Evolutionary conservation across 2,329 filamentous ascomycete genomes (phyloP), one percentile per base, ranked within the genome.

Genomic region (Fusarium heterosporum): DNA sequence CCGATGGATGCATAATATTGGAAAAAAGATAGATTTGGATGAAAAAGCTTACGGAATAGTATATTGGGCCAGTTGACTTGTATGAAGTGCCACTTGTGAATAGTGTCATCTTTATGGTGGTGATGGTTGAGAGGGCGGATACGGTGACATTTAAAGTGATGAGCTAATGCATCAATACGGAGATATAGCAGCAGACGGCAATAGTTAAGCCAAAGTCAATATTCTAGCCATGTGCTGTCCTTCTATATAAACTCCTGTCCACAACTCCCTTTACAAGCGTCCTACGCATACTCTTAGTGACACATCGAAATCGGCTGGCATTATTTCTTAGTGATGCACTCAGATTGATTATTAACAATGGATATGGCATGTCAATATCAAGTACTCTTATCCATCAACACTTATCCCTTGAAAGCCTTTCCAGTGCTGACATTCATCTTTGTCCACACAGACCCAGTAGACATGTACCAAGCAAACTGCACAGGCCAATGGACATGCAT

Each of bases 361-460:
- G 22, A 22, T 22, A 22, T 22, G 22, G 6, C 22, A 22, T 22
- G 22, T 16, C 34, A 36, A 36, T 2, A 36, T 16, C 34, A 8
- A 17, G 9, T 11, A 19, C 17, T 4, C 6, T 8, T 2, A 41
- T 6, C 6, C 1, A 22, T 6, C 22, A 40, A 9, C 5, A 10
- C 1, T 49, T 39, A 66, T 14, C 64, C 63, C 12, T 49, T 54
- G 11, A 79, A 79, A 2, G 72, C 68, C 60, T 78, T 79, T 12
- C 76, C 76, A 1, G 90, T 92, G 70, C 88, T 90, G 4, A 91
- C 87, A 75, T 92, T 92, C 36, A 90, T 74, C 61, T 88, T 80
- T 63, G 84, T 89, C 90, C 89, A 92, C 0, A 59, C 22, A 56
- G 78, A 80, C 2, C 85, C 81, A 6, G 73, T 70, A 74, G 74